A percentile compares a stretch with the other conserved stretches of the same genome.
Evolutionary conservation across 345 rosid genomes (phyloP).

Genomic region (Hibiscus syriacus): DNA sequence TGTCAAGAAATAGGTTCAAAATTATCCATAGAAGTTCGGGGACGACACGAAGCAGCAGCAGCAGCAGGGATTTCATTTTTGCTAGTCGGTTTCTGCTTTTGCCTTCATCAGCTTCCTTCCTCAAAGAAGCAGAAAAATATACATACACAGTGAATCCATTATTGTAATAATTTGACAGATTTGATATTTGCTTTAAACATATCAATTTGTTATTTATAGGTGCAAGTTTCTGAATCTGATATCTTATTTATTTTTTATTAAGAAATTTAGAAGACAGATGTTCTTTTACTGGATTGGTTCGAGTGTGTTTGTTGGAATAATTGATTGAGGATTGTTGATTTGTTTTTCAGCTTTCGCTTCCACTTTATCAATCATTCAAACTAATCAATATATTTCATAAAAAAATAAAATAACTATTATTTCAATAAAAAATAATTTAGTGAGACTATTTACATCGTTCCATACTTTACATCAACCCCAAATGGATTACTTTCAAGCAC

Average conservation of each 20-base stretch:
- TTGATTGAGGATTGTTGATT: not conserved
- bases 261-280: no score
- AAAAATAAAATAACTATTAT: not conserved
- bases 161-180: not conserved
- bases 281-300: no score
- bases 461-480: not conserved
- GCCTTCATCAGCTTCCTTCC: not conserved
- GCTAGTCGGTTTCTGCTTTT: not conserved
- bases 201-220: slow-evolving; percentile 2
- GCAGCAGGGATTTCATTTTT: not conserved
- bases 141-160: not conserved
- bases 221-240: no score
- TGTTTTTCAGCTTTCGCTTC: not conserved
- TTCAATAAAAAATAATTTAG: not conserved
- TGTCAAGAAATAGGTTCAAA: not conserved
- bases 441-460: not conserved
- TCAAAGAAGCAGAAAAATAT: not conserved
- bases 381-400: not conserved
- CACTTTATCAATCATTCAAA: not conserved
- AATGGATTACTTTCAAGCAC: not conserved
- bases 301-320: no score
- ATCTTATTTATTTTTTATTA: no score
- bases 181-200: not conserved
- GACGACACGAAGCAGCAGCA: not conserved
- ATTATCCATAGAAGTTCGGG: not conserved